Evolutionary conservation across 2,329 filamentous ascomycete genomes (phyloP).

Genomic region (Ceratocystis destructans): DNA sequence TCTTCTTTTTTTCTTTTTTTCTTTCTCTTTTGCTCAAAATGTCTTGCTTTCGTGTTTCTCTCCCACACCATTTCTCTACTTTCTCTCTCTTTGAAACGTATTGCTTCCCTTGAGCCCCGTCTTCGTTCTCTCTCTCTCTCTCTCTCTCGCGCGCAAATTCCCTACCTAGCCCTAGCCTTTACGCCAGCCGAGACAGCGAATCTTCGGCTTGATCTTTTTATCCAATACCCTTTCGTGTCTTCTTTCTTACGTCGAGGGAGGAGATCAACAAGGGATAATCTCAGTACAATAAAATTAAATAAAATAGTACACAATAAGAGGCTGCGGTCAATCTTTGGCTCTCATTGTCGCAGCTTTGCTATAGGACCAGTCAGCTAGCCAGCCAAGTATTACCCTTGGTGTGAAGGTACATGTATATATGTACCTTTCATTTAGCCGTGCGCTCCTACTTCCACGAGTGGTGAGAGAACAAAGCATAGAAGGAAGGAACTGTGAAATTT

Average conservation of each 20-base stretch:
- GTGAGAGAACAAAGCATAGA: neutral
- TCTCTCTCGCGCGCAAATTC: neutral
- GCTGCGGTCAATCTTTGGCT: neutral
- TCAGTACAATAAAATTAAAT: neutral
- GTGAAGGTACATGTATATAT: neutral
- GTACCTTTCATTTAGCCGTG: neutral
- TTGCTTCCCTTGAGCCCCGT: neutral
- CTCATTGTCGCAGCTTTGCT: neutral
- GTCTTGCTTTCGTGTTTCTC: neutral
- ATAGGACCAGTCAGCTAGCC: too few species aligned
- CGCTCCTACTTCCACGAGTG: neutral
- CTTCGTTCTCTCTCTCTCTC: neutral
- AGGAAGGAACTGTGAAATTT: neutral
- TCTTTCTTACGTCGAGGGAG: neutral
- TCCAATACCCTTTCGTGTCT: neutral
- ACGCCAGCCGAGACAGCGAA: constrained; percentile 1
- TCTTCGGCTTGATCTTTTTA: neutral
- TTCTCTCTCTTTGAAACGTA: neutral
- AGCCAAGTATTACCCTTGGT: too few species aligned
- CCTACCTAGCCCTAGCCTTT: neutral
- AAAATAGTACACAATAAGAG: neutral
- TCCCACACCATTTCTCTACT: too few species aligned
- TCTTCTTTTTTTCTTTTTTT: neutral
- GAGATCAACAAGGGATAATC: neutral
- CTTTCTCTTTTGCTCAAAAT: neutral